Conservation (phyloP, 345 rosid species). For the Microthlaspi erraticum region DNA sequence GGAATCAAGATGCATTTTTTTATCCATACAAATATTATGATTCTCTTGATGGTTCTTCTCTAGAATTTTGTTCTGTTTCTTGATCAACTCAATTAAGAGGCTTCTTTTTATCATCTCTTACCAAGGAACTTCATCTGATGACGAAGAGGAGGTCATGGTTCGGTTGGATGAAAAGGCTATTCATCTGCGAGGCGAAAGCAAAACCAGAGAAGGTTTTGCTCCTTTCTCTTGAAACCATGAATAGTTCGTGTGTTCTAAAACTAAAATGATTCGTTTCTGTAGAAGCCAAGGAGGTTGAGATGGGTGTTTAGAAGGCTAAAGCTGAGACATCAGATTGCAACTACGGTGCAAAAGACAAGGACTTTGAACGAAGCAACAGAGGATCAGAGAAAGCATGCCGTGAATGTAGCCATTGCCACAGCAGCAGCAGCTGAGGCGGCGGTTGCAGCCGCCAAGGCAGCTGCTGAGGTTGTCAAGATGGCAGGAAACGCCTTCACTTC, state of each 20-base stretch:
- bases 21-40: conserved; percentile 6
- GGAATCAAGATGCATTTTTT: neutral
- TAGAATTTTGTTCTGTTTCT: conserved; percentile 1
- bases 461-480: conserved; percentile 88
- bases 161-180: conserved; percentile 66
- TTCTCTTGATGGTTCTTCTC: conserved; percentile 5
- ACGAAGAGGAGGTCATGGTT: conserved; percentile 65
- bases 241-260: neutral
- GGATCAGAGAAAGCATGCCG: conserved; percentile 76
- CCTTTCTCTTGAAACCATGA: neutral
- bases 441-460: conserved; percentile 83
- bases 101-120: conserved; percentile 1
- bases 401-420: conserved; percentile 83
- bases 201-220: conserved; percentile 61
- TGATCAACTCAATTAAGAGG: conserved; percentile 22
- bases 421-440: conserved; percentile 95
- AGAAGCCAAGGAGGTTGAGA: conserved; percentile 64
- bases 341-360: conserved; percentile 44
- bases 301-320: conserved; percentile 60
- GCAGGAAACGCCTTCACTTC: conserved; percentile 52
- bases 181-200: conserved; percentile 55
- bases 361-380: conserved; percentile 62
- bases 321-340: conserved; percentile 56
- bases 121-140: conserved; percentile 49
- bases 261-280: conserved; percentile 2